Evolutionary conservation across 176 grass and related monocot genomes (phyloP), one percentile per base, ranked within the genome.

Genomic region (Hyparrhenia diplandra): DNA sequence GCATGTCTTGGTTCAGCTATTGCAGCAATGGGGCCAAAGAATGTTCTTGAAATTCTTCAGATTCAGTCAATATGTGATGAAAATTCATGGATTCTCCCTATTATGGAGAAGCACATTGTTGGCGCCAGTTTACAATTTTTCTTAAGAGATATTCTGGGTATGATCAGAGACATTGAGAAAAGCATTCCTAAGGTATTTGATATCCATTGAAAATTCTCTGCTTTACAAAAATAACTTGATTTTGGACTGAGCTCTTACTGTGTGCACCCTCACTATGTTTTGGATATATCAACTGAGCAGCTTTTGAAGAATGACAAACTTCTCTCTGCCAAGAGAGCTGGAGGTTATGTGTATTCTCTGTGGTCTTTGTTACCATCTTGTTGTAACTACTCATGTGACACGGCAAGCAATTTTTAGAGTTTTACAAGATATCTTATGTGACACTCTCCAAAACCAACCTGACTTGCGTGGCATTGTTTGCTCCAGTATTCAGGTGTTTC

Each of bases 321-420:
- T 76, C 95, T 86, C 83, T 99, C 92, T 2, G 90, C 90, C 64
- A 95, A 92, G 80, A 95, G 90, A 83, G 80, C 90, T 46, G 90
- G 95, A 91, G 92, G 96, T 74, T 91, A 93, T 52, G 80, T 93
- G 57, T 95, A 91, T 85, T 92, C 92, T 74, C 87, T 99, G 45
- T 95, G 96, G 96, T 86, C 92, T 45, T 89, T 99, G 85, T 91
- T 99, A 37, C 88, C 92, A 73, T 93, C 96, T 47, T 99, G 85
- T 77, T 99, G 96, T 75, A 99, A 99, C 77, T 99, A 93, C 88
- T 74, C 96, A 60, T 60, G 76, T 88, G 96, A 99, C 58, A 93
- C 84, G 30, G 79, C 86, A 68, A 91, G 68, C 84, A 89, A 78
- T 35, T 93, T 93, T 99, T 79, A 71, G 63, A 60, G 57, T 75